A percentile compares a stretch with the other conserved stretches of the same genome.
Conservation (phyloP, 2,329 filamentous ascomycete genomes). For the Fusarium virguliforme region DNA sequence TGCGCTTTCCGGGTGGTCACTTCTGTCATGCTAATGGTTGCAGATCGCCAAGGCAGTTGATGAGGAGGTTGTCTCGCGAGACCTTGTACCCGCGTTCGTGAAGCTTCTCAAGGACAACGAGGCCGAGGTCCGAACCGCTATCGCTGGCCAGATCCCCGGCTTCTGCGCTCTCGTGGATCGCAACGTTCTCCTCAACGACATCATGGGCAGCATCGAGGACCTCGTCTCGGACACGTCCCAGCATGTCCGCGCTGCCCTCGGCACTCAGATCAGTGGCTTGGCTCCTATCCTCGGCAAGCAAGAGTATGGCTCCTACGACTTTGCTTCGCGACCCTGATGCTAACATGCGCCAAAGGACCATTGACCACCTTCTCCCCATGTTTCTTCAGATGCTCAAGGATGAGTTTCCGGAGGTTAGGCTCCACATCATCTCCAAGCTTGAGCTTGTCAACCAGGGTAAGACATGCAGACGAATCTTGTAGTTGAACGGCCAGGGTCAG, state of each 20-base stretch:
- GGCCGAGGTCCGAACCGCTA: constrained; percentile 96
- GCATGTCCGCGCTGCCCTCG: constrained; percentile 94
- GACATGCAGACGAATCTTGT: constrained; percentile 40
- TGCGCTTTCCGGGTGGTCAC: constrained; percentile 54
- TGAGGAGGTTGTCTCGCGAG: constrained; percentile 93
- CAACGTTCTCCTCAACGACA: constrained; percentile 90
- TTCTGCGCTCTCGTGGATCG: constrained; percentile 94
- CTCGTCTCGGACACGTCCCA: constrained; percentile 96
- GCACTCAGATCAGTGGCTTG: constrained; percentile 96
- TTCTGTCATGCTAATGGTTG: constrained; percentile 16
- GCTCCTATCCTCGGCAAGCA: constrained; percentile 98
- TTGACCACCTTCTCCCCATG: constrained; percentile 97
- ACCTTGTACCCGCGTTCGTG: constrained; percentile 96
- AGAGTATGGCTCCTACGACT: constrained; percentile 75
- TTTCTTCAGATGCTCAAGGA: constrained; percentile 99
- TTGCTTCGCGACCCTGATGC: neutral
- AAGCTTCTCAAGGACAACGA: constrained; percentile 98
- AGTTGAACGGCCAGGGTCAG: neutral
- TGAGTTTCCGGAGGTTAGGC: constrained; percentile 96
- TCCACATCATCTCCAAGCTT: constrained; percentile 99
- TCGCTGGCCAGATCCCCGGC: constrained; percentile 96
- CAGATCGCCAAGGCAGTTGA: constrained; percentile 98
- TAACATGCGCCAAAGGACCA: constrained; percentile 75
- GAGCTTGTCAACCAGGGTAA: constrained; percentile 96
- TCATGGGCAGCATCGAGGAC: constrained; percentile 97